Evolutionary conservation across 2,329 filamentous ascomycete genomes (phyloP).

Genomic region (Zopfia rhizophila): DNA sequence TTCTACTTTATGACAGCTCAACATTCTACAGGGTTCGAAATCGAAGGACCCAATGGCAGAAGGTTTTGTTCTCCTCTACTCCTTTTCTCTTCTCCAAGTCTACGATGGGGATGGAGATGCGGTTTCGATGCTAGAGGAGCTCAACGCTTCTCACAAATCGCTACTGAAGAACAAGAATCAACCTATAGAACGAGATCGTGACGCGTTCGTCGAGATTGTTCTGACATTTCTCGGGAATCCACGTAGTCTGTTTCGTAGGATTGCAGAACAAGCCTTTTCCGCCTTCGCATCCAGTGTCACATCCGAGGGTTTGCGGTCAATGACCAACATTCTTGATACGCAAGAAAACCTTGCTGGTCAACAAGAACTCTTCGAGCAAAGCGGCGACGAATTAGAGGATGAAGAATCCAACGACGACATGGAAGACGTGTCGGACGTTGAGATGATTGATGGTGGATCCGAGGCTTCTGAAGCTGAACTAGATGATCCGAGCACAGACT

Average conservation of each 20-base stretch:
- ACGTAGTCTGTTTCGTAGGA: constrained; percentile 84
- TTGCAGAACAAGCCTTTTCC: constrained; percentile 88
- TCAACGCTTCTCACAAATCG: constrained; percentile 78
- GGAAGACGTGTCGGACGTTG: constrained; percentile 56
- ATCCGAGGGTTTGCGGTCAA: constrained; percentile 73
- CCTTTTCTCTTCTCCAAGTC: constrained; percentile 84
- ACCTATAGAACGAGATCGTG: constrained; percentile 33
- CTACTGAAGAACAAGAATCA: constrained; percentile 57
- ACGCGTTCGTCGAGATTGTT: constrained; percentile 80
- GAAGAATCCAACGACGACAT: constrained; percentile 58
- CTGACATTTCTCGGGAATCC: constrained; percentile 89
- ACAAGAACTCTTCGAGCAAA: constrained; percentile 82
- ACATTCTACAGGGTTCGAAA: constrained; percentile 30
- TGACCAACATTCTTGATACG: constrained; percentile 76
- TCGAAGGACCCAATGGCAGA: constrained; percentile 57
- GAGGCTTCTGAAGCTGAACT: constrained; percentile 36
- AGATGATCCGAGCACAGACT: constrained; percentile 31
- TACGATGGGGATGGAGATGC: constrained; percentile 92
- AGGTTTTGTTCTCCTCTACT: constrained; percentile 82
- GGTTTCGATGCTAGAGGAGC: constrained; percentile 81
- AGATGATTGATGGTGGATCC: constrained; percentile 55
- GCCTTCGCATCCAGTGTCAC: constrained; percentile 82
- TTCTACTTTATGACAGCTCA: constrained; percentile 10
- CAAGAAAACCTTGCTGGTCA: constrained; percentile 87
- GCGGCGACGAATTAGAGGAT: constrained; percentile 53